Evolutionary conservation across 2,329 filamentous ascomycete genomes (phyloP), one percentile per base, ranked within the genome.

Genomic region (Aspergillus fumigatiaffinis): DNA sequence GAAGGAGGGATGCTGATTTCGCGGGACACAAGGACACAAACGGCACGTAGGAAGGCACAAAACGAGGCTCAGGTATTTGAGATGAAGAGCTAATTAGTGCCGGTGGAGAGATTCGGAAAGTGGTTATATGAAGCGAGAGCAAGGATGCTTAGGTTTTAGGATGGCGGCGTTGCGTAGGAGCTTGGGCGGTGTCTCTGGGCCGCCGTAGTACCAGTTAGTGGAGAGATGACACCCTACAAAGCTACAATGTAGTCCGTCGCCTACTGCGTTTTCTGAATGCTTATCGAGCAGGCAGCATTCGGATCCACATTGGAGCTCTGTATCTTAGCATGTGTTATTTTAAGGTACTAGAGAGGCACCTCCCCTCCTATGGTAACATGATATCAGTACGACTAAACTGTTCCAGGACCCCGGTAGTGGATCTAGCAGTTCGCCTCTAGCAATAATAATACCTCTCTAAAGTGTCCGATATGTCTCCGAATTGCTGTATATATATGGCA

Each of bases 381-480:
- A 35, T n/a, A 38, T 17, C 5, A 17, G 32, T 17, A 1, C 32
- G n/a, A 23, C 20, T 6, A 35, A 26, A 17, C 2, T 47, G 20
- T 32, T 46, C 20, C 14, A n/a, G 42, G 8, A 44, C 38, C 53
- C 32, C 29, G 38, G 23, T 26, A 51, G 29, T 54, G 38, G 42
- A 47, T 28, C 21, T 38, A 32, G 32, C 35, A 32, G 26, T 53
- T 26, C 23, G 54, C 14, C 32, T 52, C 35, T 44, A 50, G 50
- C 21, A 61, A 7, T 26, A 6, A 26, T 7, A 26, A 71, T 67
- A n/a, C n/a, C n/a, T n/a, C n/a, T n/a, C n/a, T n/a, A n/a, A n/a
- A n/a, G 68, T 71, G 46, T 69, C 68, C 68, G 68, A 70, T 63
- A 71, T 66, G 63, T 71, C 68, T 70, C 68, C 68, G 68, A 68